phyloP scores from a whole-genome alignment of 345 rosid genomes.

The Erysimum cheiranthoides region DNA sequence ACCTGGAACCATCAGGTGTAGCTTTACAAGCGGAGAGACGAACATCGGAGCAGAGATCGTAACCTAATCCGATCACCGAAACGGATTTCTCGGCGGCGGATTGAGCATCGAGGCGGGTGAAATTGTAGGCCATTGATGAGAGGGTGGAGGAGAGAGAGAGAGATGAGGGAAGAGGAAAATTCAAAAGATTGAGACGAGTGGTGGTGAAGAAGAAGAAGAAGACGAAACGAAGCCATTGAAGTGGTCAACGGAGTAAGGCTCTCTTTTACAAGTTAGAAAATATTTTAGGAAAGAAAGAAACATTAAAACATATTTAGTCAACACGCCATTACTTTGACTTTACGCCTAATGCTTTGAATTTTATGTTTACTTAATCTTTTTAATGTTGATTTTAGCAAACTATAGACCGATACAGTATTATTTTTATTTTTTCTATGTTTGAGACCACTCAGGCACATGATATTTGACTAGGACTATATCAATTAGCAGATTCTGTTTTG shows the following conservation, averaged over 20 bases:
- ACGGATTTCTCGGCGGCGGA: slow-evolving; percentile 89
- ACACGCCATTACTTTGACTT: slow-evolving; percentile 45
- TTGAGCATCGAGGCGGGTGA: slow-evolving; percentile 60
- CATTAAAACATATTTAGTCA: slow-evolving; percentile 17
- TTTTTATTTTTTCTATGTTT: neutral
- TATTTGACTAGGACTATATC: slow-evolving; percentile 21
- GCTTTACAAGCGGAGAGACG: slow-evolving; percentile 67
- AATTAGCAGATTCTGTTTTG: slow-evolving; percentile 11
- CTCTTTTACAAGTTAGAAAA: neutral
- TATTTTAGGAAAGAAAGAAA: neutral
- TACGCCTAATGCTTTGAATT: neutral
- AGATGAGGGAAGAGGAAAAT: slow-evolving; percentile 17
- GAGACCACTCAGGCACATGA: slow-evolving; percentile 1
- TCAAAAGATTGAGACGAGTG: slow-evolving; percentile 27
- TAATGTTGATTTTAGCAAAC: slow-evolving; percentile 3
- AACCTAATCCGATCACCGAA: slow-evolving; percentile 85
- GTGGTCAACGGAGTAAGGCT: slow-evolving; percentile 40
- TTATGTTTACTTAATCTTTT: slow-evolving; percentile 1
- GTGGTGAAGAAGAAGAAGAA: slow-evolving; percentile 29
- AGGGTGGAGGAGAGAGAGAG: neutral
- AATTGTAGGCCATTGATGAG: slow-evolving; percentile 49
- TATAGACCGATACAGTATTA: neutral
- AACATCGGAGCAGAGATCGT: slow-evolving; percentile 65
- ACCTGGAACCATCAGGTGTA: slow-evolving; percentile 55
- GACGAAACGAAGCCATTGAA: slow-evolving; percentile 35